phyloP scores from a whole-genome alignment of 2,329 filamentous ascomycete species.

The Fusarium sp. region DNA sequence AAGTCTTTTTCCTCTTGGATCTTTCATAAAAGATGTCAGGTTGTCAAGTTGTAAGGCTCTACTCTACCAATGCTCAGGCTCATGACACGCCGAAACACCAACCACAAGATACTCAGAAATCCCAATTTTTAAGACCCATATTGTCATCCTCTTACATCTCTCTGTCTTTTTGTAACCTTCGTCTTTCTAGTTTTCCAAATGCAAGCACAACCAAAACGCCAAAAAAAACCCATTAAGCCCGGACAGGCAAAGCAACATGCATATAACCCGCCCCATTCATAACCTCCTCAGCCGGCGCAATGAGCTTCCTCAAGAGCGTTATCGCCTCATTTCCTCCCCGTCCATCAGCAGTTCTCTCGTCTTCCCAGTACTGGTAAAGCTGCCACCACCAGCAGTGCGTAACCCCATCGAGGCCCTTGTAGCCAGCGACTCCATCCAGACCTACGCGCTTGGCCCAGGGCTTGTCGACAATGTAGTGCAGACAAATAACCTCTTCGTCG shows the following conservation, averaged over 20 bases:
- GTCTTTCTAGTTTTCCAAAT: no score
- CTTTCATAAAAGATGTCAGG: no score
- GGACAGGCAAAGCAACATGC: conserved; percentile 9
- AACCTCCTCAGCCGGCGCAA: conserved; percentile 10
- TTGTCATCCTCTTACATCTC: rapidly evolving
- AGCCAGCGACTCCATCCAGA: conserved; percentile 27
- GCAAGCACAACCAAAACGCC: background rate
- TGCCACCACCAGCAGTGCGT: conserved; percentile 42
- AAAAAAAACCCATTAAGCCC: background rate
- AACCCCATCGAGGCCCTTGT: conserved; percentile 28
- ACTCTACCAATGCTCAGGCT: no score
- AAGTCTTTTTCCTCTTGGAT: no score
- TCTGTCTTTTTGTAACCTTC: background rate
- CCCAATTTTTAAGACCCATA: no score
- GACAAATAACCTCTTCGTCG: conserved; percentile 36
- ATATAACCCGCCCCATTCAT: background rate
- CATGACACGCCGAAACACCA: background rate
- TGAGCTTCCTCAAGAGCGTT: conserved; percentile 1
- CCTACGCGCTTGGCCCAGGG: conserved; percentile 35
- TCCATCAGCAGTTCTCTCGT: conserved; percentile 10
- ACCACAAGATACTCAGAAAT: background rate
- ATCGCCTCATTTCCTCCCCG: conserved; percentile 23
- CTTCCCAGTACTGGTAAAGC: conserved; percentile 33
- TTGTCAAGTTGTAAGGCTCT: no score
- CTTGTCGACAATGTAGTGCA: conserved; percentile 42